These are phyloP conservation scores for Solanum pinnatisectum DNA, from an alignment of 257 asterid genomes.

Conservation along the genomic window DNA sequence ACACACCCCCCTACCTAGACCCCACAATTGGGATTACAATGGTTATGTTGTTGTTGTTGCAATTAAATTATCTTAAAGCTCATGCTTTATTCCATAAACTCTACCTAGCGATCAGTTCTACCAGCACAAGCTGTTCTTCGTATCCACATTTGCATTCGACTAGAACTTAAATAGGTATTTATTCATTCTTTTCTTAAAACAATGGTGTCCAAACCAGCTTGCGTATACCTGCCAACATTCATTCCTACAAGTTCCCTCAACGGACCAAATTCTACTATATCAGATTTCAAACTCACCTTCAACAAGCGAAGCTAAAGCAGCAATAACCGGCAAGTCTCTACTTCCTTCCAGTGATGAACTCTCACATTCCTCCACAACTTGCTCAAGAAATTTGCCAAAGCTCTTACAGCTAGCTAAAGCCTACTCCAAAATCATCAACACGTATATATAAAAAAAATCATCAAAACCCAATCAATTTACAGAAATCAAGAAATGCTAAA, in stretches of 20 bases:
- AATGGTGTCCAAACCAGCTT: background rate
- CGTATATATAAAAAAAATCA: background rate
- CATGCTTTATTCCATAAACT: background rate
- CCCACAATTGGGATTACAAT: background rate
- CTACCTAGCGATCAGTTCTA: background rate
- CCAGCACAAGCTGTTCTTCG: background rate
- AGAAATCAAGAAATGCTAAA: background rate
- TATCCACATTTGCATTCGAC: background rate
- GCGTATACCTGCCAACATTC: background rate
- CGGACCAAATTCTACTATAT: background rate
- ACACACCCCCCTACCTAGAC: background rate
- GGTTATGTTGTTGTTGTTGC: background rate
- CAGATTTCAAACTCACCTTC: constrained; percentile 37
- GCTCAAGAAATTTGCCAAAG: constrained; percentile 42
- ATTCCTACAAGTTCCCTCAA: background rate
- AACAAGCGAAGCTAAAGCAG: constrained; percentile 42
- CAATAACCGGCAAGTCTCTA: constrained; percentile 42
- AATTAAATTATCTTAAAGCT: background rate
- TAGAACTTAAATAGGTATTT: background rate
- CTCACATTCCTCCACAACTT: constrained; percentile 39
- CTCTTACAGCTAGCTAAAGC: constrained; percentile 76
- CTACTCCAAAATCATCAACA: constrained; percentile 20
- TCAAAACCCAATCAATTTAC: background rate
- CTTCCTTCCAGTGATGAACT: constrained; percentile 26
- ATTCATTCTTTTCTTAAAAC: background rate